Evolutionary conservation across 2,329 filamentous ascomycete species (phyloP).

Genomic region (Dactylonectria estremocensis): DNA sequence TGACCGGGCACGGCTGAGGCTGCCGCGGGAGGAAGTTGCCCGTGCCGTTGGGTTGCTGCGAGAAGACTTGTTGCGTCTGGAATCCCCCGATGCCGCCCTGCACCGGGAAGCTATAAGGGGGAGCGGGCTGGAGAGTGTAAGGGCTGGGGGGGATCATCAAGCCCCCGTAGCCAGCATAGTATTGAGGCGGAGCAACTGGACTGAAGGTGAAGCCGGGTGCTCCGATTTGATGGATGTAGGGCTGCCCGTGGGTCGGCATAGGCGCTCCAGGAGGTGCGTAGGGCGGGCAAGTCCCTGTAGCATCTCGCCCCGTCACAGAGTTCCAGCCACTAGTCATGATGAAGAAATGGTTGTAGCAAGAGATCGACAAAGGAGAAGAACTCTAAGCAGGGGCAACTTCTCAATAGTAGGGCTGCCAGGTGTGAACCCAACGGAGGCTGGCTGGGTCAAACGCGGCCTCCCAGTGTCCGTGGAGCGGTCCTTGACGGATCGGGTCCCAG

Average conservation of each 20-base stretch:
- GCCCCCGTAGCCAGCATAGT: constrained; percentile 38
- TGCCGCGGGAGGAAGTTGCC: constrained; percentile 55
- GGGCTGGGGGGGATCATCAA: constrained; percentile 18
- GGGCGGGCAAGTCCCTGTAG: constrained; percentile 50
- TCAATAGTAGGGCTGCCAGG: constrained; percentile 53
- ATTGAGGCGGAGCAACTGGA: constrained; percentile 37
- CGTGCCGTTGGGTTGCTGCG: constrained; percentile 57
- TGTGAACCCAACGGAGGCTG: constrained; percentile 54
- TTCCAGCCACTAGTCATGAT: constrained; percentile 60
- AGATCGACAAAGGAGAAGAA: background rate
- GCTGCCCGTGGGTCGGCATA: constrained; percentile 54
- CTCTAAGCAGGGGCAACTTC: background rate
- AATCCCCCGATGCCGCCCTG: constrained; percentile 40
- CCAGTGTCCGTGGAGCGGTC: constrained; percentile 54
- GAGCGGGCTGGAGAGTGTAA: background rate
- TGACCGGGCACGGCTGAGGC: constrained; percentile 59
- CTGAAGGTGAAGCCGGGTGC: constrained; percentile 55
- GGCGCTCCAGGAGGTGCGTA: constrained; percentile 54
- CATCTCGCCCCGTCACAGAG: constrained; percentile 57
- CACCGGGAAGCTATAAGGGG: background rate
- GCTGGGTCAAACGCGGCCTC: constrained; percentile 51
- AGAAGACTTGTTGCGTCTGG: constrained; percentile 46
- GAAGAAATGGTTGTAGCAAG: background rate
- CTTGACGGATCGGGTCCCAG: constrained; percentile 52
- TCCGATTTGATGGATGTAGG: constrained; percentile 56